Evolutionary conservation across 352 stramenopile species (phyloP), one percentile per base, ranked within the genome.

Genomic region (Elongisporangium prolatum): DNA sequence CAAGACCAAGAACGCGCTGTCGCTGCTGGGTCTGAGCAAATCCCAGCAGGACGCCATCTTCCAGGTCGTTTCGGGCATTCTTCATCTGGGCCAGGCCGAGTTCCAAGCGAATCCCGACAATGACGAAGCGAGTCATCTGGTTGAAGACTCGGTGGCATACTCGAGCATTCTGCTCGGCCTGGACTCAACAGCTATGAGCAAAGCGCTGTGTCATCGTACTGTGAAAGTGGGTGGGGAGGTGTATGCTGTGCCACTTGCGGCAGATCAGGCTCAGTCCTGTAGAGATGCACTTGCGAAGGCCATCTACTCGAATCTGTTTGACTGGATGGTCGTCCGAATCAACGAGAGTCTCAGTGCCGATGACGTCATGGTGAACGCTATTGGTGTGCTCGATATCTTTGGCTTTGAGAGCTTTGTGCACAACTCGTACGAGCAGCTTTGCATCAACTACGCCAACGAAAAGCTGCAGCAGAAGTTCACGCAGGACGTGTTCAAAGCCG

Each of bases 391-490:
- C 21, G 89, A 97, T 61, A 97, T 97, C 59, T 97, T 95, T 54
- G 88, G 88, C 2, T 95, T 97, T 58, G 86, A 96, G 69, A 90
- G 85, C 61, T 95, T 96, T 25, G 69, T 79, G 50, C 65, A 85
- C 65, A 97, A 97, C 67, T 92, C 83, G 21, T 97, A 97, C 75
- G 95, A 98, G 68, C 93, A 98, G 71, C 69, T 97, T 11, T 97
- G 92, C 52, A 98, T 98, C 69, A 98, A 98, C 69, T 98, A 97
- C 65, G 91, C 91, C 6, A 98, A 98, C 72, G 95, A 98, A 65
- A 85, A 90, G 48, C 71, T 96, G 22, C 82, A 95, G 79, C 84
- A 96, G 48, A 92, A 94, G 59, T 96, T 96, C 62, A 95, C 72
- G 9, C 64, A 80, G 48, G 76, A 86, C 24, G 78, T 88, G 6